Evolutionary conservation across 2,329 filamentous ascomycete genomes (phyloP), one percentile per base, ranked within the genome.

Genomic region (Coniochaeta sp.): DNA sequence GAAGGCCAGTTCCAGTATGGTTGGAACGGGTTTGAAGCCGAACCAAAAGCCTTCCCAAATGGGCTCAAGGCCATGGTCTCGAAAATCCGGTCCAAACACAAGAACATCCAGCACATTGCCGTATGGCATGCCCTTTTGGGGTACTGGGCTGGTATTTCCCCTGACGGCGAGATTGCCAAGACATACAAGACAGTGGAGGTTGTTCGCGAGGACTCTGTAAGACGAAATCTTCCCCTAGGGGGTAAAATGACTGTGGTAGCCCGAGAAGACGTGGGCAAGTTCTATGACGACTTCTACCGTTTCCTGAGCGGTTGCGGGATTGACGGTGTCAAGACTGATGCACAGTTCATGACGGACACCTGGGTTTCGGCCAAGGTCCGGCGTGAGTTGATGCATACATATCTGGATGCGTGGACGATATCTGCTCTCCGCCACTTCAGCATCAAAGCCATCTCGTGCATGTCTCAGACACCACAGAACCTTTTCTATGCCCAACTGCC

Each of bases 81-180:
- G 5, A 81, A 83, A 7, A 90, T 98, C 61, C 86, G 91, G 24
- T 74, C 81, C 19, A 81, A 80, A 17, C 84, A 93, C 67, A 86
- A 87, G 0, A 84, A 86, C 61, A 88, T 98, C 61, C 83, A 89
- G 62, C 89, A 96, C 66, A 83, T 98, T 57, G 91, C 90, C 12
- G 93, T 98, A 0, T 99, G 95, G 95, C 95, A 99, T 75, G 91
- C 93, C 0, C 79, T 98, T 0, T 72, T 89, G 32, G 80, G 93
- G 1, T 96, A 96, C 72, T 97, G 95, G 95, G 93, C 91, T 55
- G 93, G 93, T 0, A 86, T 99, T 12, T 85, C 90, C 0, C 87
- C 89, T 0, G 74, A 84, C 5, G 90, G 93, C 0, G 81, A 86
- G 55, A 84, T 99, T 56, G 89, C 89, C 0, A 79, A 87, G 64